These are phyloP conservation scores for Pyrenopolyporus hunteri DNA, from an alignment of 495 filamentous ascomycete species.

Conservation along the genomic window DNA sequence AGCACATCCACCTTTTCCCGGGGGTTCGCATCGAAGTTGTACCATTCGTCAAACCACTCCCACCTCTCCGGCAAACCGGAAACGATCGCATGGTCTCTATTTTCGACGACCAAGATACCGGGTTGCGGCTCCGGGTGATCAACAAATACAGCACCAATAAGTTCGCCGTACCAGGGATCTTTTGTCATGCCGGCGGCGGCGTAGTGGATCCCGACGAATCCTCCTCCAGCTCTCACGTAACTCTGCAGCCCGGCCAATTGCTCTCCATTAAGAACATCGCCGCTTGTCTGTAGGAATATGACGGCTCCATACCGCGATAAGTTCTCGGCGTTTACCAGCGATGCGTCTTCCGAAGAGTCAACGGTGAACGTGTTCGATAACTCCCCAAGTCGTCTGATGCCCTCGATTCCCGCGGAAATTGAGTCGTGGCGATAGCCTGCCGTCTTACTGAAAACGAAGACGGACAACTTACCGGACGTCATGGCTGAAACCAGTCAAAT, in stretches of 20 bases:
- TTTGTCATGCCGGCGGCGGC: constrained; percentile 43
- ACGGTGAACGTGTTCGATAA: constrained; percentile 31
- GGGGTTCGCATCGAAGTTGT: constrained; percentile 46
- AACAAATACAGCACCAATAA: constrained; percentile 47
- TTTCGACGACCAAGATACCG: constrained; percentile 33
- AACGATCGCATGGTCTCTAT: constrained; percentile 38
- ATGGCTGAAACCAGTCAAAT: background rate
- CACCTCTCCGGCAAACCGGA: constrained; percentile 20
- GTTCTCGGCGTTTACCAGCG: constrained; percentile 33
- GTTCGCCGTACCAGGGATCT: constrained; percentile 43
- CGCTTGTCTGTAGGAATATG: constrained; percentile 46
- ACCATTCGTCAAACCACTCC: constrained; percentile 51
- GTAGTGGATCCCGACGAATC: constrained; percentile 49
- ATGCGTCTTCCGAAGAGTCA: constrained; percentile 42
- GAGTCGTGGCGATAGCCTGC: constrained; percentile 45
- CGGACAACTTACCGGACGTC: constrained; percentile 7
- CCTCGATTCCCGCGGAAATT: constrained; percentile 43
- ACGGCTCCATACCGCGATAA: constrained; percentile 43
- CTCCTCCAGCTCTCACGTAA: constrained; percentile 43
- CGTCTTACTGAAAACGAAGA: constrained; percentile 48
- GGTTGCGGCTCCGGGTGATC: constrained; percentile 44
- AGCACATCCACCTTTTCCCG: constrained; percentile 38
- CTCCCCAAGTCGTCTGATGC: constrained; percentile 36
- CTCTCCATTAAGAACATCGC: constrained; percentile 41
- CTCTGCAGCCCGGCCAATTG: constrained; percentile 41